Percentiles rank a stretch among this genome's conserved stretches.
Evolutionary conservation across 2,329 filamentous ascomycete genomes (phyloP).

Genomic region (Teratosphaeria gauchensis): DNA sequence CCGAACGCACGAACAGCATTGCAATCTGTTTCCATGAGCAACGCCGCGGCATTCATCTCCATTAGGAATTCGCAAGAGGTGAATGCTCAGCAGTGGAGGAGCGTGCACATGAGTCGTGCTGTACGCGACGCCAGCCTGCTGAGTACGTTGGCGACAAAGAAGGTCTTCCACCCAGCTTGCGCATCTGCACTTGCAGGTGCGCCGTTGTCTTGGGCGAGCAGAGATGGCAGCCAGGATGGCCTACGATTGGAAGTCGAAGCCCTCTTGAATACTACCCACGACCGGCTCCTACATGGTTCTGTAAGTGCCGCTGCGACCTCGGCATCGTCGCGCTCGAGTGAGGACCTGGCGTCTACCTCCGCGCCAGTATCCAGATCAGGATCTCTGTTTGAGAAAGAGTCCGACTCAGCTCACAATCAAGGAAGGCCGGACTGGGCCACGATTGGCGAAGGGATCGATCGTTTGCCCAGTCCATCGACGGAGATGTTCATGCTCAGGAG

Average conservation of each 20-base stretch:
- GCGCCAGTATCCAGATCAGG: conserved; percentile 12
- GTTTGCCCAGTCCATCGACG: conserved; percentile 4
- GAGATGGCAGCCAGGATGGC: background rate
- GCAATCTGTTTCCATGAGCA: background rate
- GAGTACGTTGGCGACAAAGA: background rate
- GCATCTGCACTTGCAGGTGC: background rate
- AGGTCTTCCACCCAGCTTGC: background rate
- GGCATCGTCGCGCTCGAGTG: background rate
- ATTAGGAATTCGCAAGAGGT: background rate
- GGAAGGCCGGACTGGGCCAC: conserved; percentile 5
- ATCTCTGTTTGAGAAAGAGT: background rate
- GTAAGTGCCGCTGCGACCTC: background rate
- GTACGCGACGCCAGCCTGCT: background rate
- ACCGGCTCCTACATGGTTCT: background rate
- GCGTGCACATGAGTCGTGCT: background rate
- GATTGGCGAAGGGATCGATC: conserved; percentile 13
- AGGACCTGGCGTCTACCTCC: conserved; percentile 17
- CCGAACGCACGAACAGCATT: conserved; percentile 1
- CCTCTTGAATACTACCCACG: background rate
- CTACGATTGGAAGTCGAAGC: background rate
- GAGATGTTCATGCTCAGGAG: conserved; percentile 13
- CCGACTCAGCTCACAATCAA: conserved; percentile 5
- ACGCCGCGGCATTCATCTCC: background rate
- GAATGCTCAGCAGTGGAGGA: background rate
- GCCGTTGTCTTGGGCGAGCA: background rate